A percentile compares a stretch with the other conserved stretches of the same genome.
These are phyloP conservation scores for Jackrogersella multiformis DNA, from an alignment of 495 filamentous ascomycete genomes.

Conservation along the genomic window DNA sequence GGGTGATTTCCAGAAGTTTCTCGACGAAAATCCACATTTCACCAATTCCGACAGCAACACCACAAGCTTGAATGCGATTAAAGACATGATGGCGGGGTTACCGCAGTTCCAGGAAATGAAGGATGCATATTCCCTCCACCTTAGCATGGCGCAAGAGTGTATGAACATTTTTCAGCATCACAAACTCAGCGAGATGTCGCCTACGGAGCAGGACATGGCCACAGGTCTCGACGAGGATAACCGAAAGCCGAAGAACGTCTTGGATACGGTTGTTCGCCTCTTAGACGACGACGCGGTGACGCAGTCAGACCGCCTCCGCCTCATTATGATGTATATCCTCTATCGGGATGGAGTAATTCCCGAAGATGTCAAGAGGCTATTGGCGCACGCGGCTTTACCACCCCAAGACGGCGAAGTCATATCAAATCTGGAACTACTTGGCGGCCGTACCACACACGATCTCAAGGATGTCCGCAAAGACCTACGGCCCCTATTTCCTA, in stretches of 20 bases:
- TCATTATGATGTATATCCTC: constrained; percentile 85
- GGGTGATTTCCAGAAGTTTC: constrained; percentile 89
- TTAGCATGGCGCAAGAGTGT: constrained; percentile 97
- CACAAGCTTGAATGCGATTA: constrained; percentile 87
- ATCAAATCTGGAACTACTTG: constrained; percentile 82
- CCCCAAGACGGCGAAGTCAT: constrained; percentile 76
- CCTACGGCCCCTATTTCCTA: constrained; percentile 71
- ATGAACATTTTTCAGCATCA: constrained; percentile 89
- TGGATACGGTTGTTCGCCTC: constrained; percentile 84
- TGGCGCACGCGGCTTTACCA: constrained; percentile 83
- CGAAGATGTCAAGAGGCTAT: constrained; percentile 85
- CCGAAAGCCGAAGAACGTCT: constrained; percentile 86
- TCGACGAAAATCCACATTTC: constrained; percentile 93
- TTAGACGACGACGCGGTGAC: constrained; percentile 80
- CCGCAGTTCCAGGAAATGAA: constrained; percentile 95
- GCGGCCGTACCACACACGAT: constrained; percentile 74
- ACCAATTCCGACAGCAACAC: constrained; percentile 73
- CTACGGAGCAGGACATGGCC: constrained; percentile 83
- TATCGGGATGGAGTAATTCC: constrained; percentile 87
- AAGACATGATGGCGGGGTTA: constrained; percentile 94
- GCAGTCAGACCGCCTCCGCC: constrained; percentile 78
- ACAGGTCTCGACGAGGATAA: constrained; percentile 94
- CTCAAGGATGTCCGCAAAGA: constrained; percentile 79
- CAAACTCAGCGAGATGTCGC: constrained; percentile 87
- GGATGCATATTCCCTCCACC: constrained; percentile 91